Evolutionary conservation across 2,329 filamentous ascomycete genomes (phyloP).

Genomic region (Xylogone sp.): DNA sequence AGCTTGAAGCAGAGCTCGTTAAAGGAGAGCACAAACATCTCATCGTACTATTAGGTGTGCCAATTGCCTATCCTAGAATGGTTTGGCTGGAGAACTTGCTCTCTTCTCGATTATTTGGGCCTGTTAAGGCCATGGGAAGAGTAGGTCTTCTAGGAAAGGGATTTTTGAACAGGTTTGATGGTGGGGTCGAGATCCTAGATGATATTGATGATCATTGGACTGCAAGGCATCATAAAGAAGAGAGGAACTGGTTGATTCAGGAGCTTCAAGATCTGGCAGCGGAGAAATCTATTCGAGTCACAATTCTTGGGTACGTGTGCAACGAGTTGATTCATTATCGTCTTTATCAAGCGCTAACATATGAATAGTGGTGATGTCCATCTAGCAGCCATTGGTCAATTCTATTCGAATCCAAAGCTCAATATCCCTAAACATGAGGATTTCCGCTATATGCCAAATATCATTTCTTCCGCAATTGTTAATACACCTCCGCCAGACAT

Average conservation of each 20-base stretch:
- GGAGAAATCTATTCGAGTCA: conserved; percentile 87
- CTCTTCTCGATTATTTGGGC: conserved; percentile 81
- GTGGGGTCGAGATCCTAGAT: conserved; percentile 85
- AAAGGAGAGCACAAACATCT: conserved; percentile 86
- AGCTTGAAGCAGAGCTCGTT: conserved; percentile 76
- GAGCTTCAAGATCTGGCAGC: conserved; percentile 91
- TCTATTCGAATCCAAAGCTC: conserved; percentile 87
- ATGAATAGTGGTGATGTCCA: conserved; percentile 78
- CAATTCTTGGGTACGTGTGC: conserved; percentile 65
- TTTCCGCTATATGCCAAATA: conserved; percentile 93
- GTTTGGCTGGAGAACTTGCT: conserved; percentile 73
- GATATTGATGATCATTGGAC: conserved; percentile 98
- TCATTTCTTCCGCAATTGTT: conserved; percentile 91
- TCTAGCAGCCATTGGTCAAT: conserved; percentile 86
- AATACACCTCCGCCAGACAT: conserved; percentile 86
- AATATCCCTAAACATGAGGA: conserved; percentile 81
- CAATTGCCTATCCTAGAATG: conserved; percentile 74
- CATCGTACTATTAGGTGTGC: conserved; percentile 81
- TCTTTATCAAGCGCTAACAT: conserved; percentile 14
- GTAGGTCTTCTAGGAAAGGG: conserved; percentile 72
- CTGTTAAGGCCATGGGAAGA: conserved; percentile 82
- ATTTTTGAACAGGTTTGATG: conserved; percentile 85
- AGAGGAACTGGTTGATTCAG: conserved; percentile 81
- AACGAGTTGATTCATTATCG: not conserved
- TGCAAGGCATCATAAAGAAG: conserved; percentile 87